Base-by-base conservation (phyloP, 2,329 filamentous ascomycete species). In the Colletotrichum sp. region DNA sequence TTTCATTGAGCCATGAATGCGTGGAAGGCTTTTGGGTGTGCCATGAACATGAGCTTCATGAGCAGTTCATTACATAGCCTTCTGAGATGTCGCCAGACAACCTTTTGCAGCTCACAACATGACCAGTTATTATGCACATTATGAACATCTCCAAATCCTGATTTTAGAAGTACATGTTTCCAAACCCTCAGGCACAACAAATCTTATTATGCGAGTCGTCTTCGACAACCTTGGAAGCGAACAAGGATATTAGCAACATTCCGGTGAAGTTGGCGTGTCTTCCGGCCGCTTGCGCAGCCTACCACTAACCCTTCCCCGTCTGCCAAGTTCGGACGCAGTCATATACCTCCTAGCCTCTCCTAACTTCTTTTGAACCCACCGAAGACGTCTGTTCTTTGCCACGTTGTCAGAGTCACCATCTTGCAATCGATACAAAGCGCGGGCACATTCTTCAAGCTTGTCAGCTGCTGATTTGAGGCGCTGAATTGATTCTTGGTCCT, bases 51-150 rank as follows among this genome's bases (percentile, higher is more conserved):
- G 3, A 19, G 36, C 36, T 39, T 39, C 8, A 19, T 39, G 36
- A 39, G 36, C 36, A 39, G 4, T 2, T 8, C 36, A 39, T 39
- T 5, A 39, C 36, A 39, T 19, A 39, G 15, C 8, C 36, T 39
- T 19, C 36, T 39, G 36, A 9, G 16, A 36, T 8, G 3, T 36
- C 15, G 15, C 34, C 15, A 36, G 13, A 9, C 36, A 19, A 3
- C 15, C 7, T 2, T 0, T 19, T 2, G 16, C 36, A 39, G 36
- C 36, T 2, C 16, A 19, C 3, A 36, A 36, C 2, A 16, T 36
- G 13, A 16, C 34, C 15, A 36, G 0, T 16, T 2, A 39, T 39
- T 9, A 19, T 39, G 36, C 15, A 9, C 15, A 39, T 19, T 0
- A 5, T 39, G 36, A 39, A 39, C 4, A 39, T 19, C 4, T 39